phyloP scores from a whole-genome alignment of 148 eudicot species.

The Oxyria digyna region DNA sequence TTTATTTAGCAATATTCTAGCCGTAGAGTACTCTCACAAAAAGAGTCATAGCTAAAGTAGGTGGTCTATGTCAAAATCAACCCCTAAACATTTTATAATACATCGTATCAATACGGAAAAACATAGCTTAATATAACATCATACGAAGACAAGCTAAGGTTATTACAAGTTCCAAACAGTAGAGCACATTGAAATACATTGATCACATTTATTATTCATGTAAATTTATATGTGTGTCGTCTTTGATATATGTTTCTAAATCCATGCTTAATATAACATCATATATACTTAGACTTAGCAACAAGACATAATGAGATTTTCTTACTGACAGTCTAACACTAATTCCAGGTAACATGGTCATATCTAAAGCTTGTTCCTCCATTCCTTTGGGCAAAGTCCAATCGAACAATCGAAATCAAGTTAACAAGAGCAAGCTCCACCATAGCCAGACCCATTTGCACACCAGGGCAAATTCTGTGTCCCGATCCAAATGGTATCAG shows the following conservation, averaged over 20 bases:
- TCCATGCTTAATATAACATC: neutral
- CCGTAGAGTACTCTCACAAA: too few relatives aligned
- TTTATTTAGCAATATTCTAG: too few relatives aligned
- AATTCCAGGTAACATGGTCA: conserved; percentile 18
- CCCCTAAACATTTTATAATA: neutral
- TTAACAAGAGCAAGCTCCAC: conserved; percentile 25
- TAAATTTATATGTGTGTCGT: neutral
- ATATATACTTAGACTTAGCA: neutral
- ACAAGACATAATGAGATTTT: conserved; percentile 16
- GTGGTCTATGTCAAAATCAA: neutral
- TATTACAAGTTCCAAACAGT: neutral
- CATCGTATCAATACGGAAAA: neutral
- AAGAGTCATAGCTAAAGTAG: neutral
- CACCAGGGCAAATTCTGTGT: too few relatives aligned
- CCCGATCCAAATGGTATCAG: too few relatives aligned
- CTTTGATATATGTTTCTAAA: neutral
- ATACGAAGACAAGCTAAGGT: neutral
- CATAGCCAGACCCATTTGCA: conserved; percentile 19
- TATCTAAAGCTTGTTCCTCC: conserved; percentile 21
- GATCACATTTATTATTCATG: too few relatives aligned
- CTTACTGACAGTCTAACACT: conserved; percentile 31
- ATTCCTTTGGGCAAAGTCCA: conserved; percentile 26
- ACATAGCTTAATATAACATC: too few relatives aligned
- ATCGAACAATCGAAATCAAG: conserved; percentile 25
- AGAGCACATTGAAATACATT: too few relatives aligned